phyloP scores from a whole-genome alignment of 768 basidiomycete genomes.

The Lepiota venenata region DNA sequence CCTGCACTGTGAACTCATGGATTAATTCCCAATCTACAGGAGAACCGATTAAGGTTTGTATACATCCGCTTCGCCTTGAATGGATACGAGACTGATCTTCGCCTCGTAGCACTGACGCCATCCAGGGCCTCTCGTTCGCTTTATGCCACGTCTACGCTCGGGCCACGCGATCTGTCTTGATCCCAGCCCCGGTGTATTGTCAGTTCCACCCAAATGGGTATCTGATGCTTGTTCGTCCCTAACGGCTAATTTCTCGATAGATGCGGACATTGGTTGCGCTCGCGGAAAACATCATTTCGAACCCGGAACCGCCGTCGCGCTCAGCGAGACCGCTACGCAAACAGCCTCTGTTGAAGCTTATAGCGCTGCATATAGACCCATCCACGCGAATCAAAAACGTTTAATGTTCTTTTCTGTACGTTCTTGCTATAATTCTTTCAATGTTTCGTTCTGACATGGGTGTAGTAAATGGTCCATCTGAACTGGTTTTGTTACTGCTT shows the following conservation, averaged over 20 bases:
- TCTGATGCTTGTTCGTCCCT: background rate
- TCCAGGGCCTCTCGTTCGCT: constrained; percentile 67
- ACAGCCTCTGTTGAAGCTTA: constrained; percentile 41
- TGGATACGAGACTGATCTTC: constrained; percentile 7
- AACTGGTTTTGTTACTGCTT: no score
- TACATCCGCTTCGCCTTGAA: background rate
- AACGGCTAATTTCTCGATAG: constrained; percentile 28
- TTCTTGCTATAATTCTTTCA: constrained; percentile 3
- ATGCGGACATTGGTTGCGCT: constrained; percentile 67
- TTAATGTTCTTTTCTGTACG: constrained; percentile 42
- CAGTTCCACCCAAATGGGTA: constrained; percentile 17
- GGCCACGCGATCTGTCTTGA: constrained; percentile 74
- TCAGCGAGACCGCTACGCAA: constrained; percentile 35
- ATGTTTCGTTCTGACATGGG: background rate
- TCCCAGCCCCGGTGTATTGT: constrained; percentile 81
- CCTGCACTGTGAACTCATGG: background rate
- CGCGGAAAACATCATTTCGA: constrained; percentile 30
- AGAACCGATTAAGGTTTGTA: constrained; percentile 55
- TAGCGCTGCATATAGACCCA: constrained; percentile 46
- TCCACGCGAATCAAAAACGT: constrained; percentile 27
- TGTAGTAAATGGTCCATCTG: no score
- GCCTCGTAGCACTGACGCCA: constrained; percentile 49
- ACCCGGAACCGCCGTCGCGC: constrained; percentile 43
- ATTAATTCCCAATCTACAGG: constrained; percentile 20
- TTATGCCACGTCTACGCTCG: constrained; percentile 77